Percentiles rank a stretch among this genome's conserved stretches.
Conservation (phyloP, 2,329 filamentous ascomycete genomes). For the Graphilbum sp. region DNA sequence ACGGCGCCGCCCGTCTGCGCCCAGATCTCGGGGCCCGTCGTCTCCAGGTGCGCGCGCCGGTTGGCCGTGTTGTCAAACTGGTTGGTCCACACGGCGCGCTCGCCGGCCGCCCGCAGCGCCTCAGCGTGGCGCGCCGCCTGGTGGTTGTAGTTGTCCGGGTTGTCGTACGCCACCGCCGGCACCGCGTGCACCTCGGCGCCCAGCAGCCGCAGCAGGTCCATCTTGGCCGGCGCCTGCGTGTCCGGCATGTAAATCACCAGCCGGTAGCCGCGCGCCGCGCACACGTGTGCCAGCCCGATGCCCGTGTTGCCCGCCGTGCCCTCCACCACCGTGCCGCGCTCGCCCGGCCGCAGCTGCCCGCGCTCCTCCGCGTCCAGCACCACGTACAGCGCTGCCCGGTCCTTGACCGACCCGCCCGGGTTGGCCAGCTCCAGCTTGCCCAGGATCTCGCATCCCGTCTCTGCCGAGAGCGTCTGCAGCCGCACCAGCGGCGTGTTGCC, state of each 20-base stretch:
- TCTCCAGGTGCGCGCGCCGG: slow-evolving; percentile 85
- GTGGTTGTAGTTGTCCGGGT: slow-evolving; percentile 96
- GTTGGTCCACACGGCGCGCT: slow-evolving; percentile 95
- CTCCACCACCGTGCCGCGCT: slow-evolving; percentile 88
- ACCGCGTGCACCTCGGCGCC: slow-evolving; percentile 94
- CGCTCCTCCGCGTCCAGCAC: slow-evolving; percentile 85
- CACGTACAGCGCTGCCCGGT: slow-evolving; percentile 86
- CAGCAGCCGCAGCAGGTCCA: slow-evolving; percentile 77
- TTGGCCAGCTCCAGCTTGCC: slow-evolving; percentile 99
- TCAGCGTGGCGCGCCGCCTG: slow-evolving; percentile 83
- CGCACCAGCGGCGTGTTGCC: slow-evolving; percentile 93
- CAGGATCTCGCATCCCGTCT: slow-evolving; percentile 85
- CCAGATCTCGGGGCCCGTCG: slow-evolving; percentile 96
- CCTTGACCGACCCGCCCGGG: slow-evolving; percentile 90
- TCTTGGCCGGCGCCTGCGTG: slow-evolving; percentile 95
- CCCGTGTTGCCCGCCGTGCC: slow-evolving; percentile 96
- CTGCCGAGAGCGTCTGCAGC: slow-evolving; percentile 69
- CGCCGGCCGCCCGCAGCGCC: slow-evolving; percentile 39
- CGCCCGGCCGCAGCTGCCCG: slow-evolving; percentile 52
- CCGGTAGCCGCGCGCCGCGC: slow-evolving; percentile 78
- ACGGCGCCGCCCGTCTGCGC: slow-evolving; percentile 70
- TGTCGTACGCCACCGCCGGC: slow-evolving; percentile 86
- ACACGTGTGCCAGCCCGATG: slow-evolving; percentile 94
- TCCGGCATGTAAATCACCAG: slow-evolving; percentile 99
- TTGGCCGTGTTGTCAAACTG: slow-evolving; percentile 98